Base-by-base conservation (phyloP, 257 asterid species). In the Salvia splendens region DNA sequence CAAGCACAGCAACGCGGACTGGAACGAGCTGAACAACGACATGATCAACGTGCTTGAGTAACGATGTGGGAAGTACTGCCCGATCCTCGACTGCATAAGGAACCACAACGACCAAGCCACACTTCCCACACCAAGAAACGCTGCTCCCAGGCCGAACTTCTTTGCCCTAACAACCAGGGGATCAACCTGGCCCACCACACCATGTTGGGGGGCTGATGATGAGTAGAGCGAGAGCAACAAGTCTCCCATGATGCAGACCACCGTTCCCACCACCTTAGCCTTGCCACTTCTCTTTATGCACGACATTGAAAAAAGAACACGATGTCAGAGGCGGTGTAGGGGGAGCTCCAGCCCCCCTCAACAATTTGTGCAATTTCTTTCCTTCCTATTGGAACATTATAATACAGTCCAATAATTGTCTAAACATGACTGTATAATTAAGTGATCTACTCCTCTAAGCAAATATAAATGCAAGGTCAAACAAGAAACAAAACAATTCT, bases 21-120 rank as follows among this genome's bases (percentile, higher is more conserved):
- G 98, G 41, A 82, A 20, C 1, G 89, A 86, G 58, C 96, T 82
- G 55, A 87, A 84, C 12, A 80, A 74, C 46, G 89, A 85, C 92
- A 86, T 75, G 20, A 88, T 82, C 12, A 83, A 73, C 3, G 95
- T 89, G 84, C 89, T 89, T 1, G 98, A 78, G 69, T 91, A 91
- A 24, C 66, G 78, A 45, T 79, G 78, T 0, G 98, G 93, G 62
- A 69, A 89, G 48, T 64, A 73, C 5, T 77, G 71, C 20, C 95
- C 93, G 12, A 89, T 75, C 71, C 60, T 82, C 3, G 88, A 83
- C 77, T 87, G 96, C 41, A 87, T 68, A 10, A 84, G 70, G 64
- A 85, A 91, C 98, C 98, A 91, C 5, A 90, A 89, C 15, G 94
- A 72, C 98, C 94, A 89, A 32, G 72, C 68, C 5, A 84, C 4